Percentiles rank a stretch among this genome's conserved stretches.
Evolutionary conservation across 2,329 filamentous ascomycete species (phyloP).

Genomic region (Aspergillus sp.): DNA sequence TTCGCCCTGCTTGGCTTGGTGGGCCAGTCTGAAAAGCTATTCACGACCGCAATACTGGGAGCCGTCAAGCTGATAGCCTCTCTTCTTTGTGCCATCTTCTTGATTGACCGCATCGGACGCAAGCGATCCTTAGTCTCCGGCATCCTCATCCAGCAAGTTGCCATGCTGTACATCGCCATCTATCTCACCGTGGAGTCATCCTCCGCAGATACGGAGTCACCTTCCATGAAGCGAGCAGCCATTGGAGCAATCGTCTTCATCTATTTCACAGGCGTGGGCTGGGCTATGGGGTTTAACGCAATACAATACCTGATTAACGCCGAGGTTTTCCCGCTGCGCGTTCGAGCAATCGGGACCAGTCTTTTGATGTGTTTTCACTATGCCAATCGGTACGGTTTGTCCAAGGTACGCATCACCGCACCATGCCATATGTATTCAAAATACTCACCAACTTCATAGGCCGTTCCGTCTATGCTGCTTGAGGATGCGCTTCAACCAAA

Average conservation of each 20-base stretch:
- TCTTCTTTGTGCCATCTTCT: slow-evolving; percentile 63
- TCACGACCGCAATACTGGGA: slow-evolving; percentile 67
- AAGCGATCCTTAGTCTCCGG: slow-evolving; percentile 51
- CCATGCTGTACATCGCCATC: slow-evolving; percentile 51
- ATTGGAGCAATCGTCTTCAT: slow-evolving; percentile 38
- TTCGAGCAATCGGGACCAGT: slow-evolving; percentile 37
- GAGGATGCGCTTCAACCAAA: slow-evolving; percentile 38
- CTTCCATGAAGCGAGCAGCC: slow-evolving; percentile 9
- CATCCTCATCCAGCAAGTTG: slow-evolving; percentile 42
- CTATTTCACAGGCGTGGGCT: slow-evolving; percentile 39
- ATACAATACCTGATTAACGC: slow-evolving; percentile 43
- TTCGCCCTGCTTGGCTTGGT: slow-evolving; percentile 64
- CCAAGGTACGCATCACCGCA: slow-evolving; percentile 43
- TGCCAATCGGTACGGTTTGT: slow-evolving; percentile 27
- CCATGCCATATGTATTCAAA: slow-evolving; percentile 16
- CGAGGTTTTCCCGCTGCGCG: slow-evolving; percentile 40
- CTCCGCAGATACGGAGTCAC: slow-evolving; percentile 21
- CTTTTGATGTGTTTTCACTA: slow-evolving; percentile 42
- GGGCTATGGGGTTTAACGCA: slow-evolving; percentile 44
- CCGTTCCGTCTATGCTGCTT: slow-evolving; percentile 14
- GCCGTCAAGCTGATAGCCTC: slow-evolving; percentile 63
- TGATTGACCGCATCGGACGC: slow-evolving; percentile 68
- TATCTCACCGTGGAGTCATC: slow-evolving; percentile 35
- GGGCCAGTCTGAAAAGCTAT: slow-evolving; percentile 60
- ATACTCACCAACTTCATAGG: not conserved